Evolutionary conservation across 2,329 filamentous ascomycete species (phyloP), one percentile per base, ranked within the genome.

Genomic region (Neoscytalidium dimidiatum): DNA sequence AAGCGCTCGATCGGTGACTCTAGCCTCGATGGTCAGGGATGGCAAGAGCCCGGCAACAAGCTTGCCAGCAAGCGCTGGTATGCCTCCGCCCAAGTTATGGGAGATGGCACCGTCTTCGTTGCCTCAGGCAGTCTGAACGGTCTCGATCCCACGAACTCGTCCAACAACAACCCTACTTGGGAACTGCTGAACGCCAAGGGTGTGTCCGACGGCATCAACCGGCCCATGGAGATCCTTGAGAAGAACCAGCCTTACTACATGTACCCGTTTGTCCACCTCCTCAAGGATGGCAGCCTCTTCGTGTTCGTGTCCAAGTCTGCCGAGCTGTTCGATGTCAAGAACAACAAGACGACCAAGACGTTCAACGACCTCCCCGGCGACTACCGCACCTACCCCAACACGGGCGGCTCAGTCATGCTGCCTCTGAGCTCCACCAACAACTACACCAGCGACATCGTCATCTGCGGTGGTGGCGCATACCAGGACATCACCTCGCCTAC

Each of bases 131-230:
- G 82, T 70, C 73, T 85, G 66, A 88, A 88, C 69, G 85, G 84
- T 51, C 78, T 86, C 33, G 82, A 87, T 70, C 85, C 84, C 26
- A 80, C 79, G 7, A 78, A 83, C 64, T 73, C 74, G 3, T 76
- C 80, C 53, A 88, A 88, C 77, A 88, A 88, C 77, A 88, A 88
- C 70, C 86, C 86, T 2, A 88, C 86, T 1, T 88, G 86, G 71
- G 86, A 88, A 71, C 81, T 87, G 28, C 75, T 88, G n/a, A 81
- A 83, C 65, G 67, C 75, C 29, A 70, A 80, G 46, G 86, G 83
- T 64, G 72, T 80, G 48, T 79, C 81, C 3, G 74, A 77, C 51
- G 84, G 84, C 53, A 71, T 74, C 19, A 86, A 79, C 70, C 79
- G 82, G 48, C 73, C 75, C 8, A 80, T 88, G 79, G 81, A 84